Base-by-base conservation (phyloP, 495 filamentous ascomycete genomes). In the Neurospora sp. region DNA sequence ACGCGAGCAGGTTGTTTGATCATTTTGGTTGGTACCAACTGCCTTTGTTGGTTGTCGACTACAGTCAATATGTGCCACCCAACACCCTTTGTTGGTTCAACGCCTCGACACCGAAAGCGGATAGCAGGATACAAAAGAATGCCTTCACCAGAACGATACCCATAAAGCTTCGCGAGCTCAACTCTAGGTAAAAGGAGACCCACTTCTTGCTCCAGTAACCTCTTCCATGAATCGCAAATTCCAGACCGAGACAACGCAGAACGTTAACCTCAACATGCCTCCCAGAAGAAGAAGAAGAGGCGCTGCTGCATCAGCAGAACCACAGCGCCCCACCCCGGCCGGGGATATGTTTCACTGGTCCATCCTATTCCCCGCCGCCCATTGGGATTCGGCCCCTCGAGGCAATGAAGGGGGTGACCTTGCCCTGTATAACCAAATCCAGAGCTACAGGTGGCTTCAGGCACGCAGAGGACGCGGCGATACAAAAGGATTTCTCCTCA, bases 401-500 rank as follows among this genome's bases (percentile, higher is more conserved):
- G 48, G 10, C n/a, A 46, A 46, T 10, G 8, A 20, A 20, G 0
- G 22, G 4, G 11, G 7, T 3, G 22, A 12, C 0, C 4, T 2
- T 22, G 46, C 3, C 1, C 10, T 6, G 44, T 22, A 7, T 27
- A 27, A 59, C 2, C 20, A 27, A 27, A 59, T 27, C 10, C 20
- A 65, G 14, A 65, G 53, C 53, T 16, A 35, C 53, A 65, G 12
- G 31, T 65, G 53, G 53, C 53, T 65, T 18, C 6, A 65, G 53
- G 12, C 27, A 14, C 48, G 22, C 20, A 22, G 2, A 1, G 27
- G 27, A 35, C 12, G 53, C 53, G 5, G 11, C 27, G 53, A 2
- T 35, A 65, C 39, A 18, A 31, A 18, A 0, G 74, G 74, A 10
- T 75, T 75, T 40, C 59, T 73, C 4, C 61, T 73, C n/a, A 70